Percentiles rank a stretch among this genome's conserved stretches.
Conservation (phyloP, 139 green algal species). For the Tetradesmus lagerheimii region DNA sequence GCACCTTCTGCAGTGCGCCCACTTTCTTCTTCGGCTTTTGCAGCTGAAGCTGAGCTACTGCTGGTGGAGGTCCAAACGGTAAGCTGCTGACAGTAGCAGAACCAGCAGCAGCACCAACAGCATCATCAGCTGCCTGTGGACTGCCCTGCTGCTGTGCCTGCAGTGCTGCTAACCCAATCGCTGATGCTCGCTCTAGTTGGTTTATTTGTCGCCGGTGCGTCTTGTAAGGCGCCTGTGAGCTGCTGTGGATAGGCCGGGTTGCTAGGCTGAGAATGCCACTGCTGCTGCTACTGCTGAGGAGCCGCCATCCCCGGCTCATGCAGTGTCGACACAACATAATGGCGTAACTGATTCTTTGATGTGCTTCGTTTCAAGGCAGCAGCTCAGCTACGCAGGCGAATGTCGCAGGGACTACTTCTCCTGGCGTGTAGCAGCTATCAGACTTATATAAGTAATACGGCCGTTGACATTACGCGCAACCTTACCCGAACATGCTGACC, state of each 20-base stretch:
- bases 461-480: too few species aligned
- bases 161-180: slow-evolving; percentile 15
- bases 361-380: neutral
- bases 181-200: slow-evolving; percentile 27
- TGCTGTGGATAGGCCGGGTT: neutral
- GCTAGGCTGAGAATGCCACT: slow-evolving; percentile 1
- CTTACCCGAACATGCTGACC: too few species aligned
- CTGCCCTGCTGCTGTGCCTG: slow-evolving; percentile 17
- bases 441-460: too few species aligned
- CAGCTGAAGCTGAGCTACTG: neutral
- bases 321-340: slow-evolving; percentile 4
- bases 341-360: neutral
- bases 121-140: neutral
- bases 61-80: neutral
- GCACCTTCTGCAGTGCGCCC: slow-evolving; percentile 70
- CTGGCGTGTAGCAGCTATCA: neutral
- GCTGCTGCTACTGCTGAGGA: slow-evolving; percentile 13
- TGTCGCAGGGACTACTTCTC: neutral
- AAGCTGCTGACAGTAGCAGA: neutral
- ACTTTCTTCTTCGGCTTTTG: slow-evolving; percentile 18
- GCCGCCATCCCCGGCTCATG: neutral
- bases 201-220: slow-evolving; percentile 30
- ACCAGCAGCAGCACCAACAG: neutral
- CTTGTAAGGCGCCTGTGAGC: neutral
- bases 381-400: neutral